A percentile compares a stretch with the other conserved stretches of the same genome.
Evolutionary conservation across 192 early-diverging fungal species (phyloP).

Genomic region (Gryganskiella cystojenkinii): DNA sequence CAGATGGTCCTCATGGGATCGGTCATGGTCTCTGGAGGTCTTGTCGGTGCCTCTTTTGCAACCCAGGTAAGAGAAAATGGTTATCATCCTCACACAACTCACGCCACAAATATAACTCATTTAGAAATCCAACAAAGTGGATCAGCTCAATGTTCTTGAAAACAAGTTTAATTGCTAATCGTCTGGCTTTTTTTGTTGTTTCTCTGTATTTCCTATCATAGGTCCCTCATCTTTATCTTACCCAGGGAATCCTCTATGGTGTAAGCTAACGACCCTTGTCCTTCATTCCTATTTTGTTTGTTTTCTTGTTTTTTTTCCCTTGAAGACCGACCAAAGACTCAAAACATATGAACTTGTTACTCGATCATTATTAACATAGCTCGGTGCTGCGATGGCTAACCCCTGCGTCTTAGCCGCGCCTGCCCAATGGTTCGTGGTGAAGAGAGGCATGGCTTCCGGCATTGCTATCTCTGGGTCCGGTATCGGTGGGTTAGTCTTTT

Average conservation of each 20-base stretch:
- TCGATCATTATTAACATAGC: constrained; percentile 11
- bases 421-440: constrained; percentile 74
- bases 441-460: constrained; percentile 77
- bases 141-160: too few species aligned
- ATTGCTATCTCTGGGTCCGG: constrained; percentile 78
- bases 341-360: too few species aligned
- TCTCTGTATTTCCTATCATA: neutral
- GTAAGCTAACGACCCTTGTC: constrained; percentile 26
- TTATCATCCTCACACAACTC: neutral
- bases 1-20: constrained; percentile 39
- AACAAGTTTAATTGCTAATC: too few species aligned
- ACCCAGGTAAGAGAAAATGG: constrained; percentile 33
- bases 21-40: constrained; percentile 29
- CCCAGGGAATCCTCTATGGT: constrained; percentile 58
- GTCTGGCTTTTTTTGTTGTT: neutral
- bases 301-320: neutral
- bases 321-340: too few species aligned
- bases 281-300: neutral
- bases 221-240: constrained; percentile 60
- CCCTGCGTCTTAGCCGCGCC: constrained; percentile 64
- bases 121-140: too few species aligned
- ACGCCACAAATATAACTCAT: too few species aligned
- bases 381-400: constrained; percentile 49
- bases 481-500: constrained; percentile 78
- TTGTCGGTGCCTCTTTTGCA: constrained; percentile 56